Evolutionary conservation across 2,329 filamentous ascomycete species (phyloP), one percentile per base, ranked within the genome.

Genomic region (Didymella lethalis): DNA sequence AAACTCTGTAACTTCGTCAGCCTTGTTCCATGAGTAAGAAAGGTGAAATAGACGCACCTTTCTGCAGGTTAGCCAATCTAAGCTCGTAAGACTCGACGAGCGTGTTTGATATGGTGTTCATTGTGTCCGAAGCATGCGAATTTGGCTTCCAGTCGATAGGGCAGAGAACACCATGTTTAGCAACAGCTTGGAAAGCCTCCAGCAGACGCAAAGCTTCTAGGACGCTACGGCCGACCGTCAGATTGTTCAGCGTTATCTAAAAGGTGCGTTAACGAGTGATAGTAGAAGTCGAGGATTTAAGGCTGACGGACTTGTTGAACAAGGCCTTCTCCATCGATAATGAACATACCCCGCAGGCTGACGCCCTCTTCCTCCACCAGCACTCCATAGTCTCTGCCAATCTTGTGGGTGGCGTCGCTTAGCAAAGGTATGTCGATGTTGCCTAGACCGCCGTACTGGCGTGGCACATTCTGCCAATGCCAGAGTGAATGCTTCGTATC

Each of bases 161-260:
- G 40, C 72, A 74, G 10, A 71, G 62, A 8, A 72, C 68, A 10
- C 71, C 71, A 45, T 72, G 69, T 58, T 69, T 71, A 5, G 67
- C 68, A 11, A 71, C 71, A 25, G 69, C 71, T 53, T 73, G 68
- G 44, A 73, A 72, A 11, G 70, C 72, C 59, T 74, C 68, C 4
- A 72, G 63, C 11, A 75, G 62, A 44, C 71, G 71, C 1, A 72
- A 57, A 6, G 68, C 68, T 66, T 74, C 71, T 8, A 72, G 55
- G 7, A 75, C 70, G 43, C 66, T 71, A 18, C 71, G 65, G 14
- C 71, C 72, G 12, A 75, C 71, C 7, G 68, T 69, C 26, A 68
- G 47, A 26, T 72, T 73, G 55, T 73, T 75, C 10, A 74, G 52
- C 10, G 71, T 72, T 1, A 69, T 58, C 69, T 72, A 46, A 0